Conservation (phyloP, 352 stramenopile species). For the Thraustochytrium striatum region DNA sequence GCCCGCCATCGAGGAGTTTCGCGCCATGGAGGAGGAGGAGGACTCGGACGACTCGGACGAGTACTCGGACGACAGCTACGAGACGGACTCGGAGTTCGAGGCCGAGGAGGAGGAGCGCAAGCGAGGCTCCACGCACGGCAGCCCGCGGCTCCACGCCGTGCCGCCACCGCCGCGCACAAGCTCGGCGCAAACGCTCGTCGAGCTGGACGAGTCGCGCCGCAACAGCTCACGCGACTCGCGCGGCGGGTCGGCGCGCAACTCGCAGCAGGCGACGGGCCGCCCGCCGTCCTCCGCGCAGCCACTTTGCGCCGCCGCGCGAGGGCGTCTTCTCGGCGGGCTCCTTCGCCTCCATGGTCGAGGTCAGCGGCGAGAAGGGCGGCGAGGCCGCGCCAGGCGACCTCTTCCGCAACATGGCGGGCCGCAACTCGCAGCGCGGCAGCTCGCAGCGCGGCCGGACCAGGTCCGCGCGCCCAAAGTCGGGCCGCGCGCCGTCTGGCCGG, state of each 20-base stretch:
- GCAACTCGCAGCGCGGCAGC: neutral
- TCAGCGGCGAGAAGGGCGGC: neutral
- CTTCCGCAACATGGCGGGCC: neutral
- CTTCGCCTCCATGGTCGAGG: neutral
- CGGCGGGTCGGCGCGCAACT: no score
- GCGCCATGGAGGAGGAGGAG: neutral
- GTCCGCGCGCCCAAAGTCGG: neutral
- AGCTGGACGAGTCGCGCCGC: no score
- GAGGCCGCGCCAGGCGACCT: neutral
- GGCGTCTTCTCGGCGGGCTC: no score
- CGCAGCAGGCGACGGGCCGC: no score
- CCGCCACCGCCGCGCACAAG: neutral
- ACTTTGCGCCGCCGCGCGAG: no score
- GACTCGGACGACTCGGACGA: constrained; percentile 19
- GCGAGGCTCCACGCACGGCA: no score
- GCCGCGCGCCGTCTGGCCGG: neutral
- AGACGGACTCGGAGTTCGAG: neutral
- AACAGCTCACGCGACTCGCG: no score
- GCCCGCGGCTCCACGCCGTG: no score
- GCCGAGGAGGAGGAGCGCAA: neutral
- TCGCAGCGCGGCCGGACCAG: neutral
- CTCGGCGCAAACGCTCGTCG: neutral
- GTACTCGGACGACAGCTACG: neutral
- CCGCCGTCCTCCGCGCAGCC: no score
- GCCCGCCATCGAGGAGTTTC: constrained; percentile 20